A percentile compares a stretch with the other conserved stretches of the same genome.
Evolutionary conservation across 805 yeast genomes (phyloP).

Genomic region (Jamesozyma rosinii): DNA sequence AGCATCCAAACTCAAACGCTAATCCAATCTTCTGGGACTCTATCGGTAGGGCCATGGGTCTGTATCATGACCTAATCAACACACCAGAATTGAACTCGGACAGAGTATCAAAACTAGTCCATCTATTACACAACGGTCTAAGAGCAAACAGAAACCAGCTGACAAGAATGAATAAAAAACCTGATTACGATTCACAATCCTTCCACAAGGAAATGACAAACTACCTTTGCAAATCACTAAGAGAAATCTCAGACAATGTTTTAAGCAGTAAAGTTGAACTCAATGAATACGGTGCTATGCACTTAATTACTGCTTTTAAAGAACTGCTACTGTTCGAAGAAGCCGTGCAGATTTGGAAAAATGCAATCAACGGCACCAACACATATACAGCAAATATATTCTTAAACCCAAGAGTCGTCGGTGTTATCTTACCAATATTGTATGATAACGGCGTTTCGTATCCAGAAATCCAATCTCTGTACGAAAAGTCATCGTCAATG

Average conservation of each 20-base stretch:
- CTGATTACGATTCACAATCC: conserved; percentile 52
- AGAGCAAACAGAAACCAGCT: conserved; percentile 48
- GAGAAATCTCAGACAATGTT: conserved; percentile 44
- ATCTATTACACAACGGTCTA: conserved; percentile 45
- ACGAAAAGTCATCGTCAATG: conserved; percentile 35
- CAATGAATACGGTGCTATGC: conserved; percentile 48
- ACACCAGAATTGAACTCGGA: conserved; percentile 40
- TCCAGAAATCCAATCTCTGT: conserved; percentile 51
- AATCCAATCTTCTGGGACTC: conserved; percentile 45
- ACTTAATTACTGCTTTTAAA: conserved; percentile 47
- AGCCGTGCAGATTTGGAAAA: conserved; percentile 63
- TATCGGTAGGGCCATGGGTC: conserved; percentile 40
- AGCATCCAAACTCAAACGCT: conserved; percentile 35
- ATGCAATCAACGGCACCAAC: conserved; percentile 27
- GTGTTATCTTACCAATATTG: conserved; percentile 58
- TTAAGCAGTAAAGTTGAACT: conserved; percentile 36
- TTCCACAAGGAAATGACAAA: conserved; percentile 46
- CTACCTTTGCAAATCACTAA: conserved; percentile 40
- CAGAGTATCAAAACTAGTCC: conserved; percentile 42
- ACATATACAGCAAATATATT: conserved; percentile 33
- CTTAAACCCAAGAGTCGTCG: conserved; percentile 56
- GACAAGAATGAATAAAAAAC: conserved; percentile 47
- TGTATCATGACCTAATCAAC: conserved; percentile 40
- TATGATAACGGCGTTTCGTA: conserved; percentile 53
- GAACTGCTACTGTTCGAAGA: conserved; percentile 54